Conservation (phyloP, 257 asterid species). For the Linaria vulgaris region DNA sequence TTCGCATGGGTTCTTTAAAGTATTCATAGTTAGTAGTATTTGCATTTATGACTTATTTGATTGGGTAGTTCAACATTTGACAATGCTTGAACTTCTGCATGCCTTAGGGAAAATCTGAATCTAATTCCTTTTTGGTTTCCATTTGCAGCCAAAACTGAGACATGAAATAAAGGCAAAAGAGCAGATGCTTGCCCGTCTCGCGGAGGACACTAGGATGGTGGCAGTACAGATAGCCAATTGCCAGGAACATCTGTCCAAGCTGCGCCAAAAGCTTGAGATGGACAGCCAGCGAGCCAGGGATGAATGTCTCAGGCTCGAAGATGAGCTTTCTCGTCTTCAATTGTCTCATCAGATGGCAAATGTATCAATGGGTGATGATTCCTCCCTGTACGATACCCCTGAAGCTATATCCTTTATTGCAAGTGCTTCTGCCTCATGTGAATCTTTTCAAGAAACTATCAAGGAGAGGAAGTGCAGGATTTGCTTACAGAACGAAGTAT, state of each 20-base stretch:
- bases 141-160: slow-evolving; percentile 27
- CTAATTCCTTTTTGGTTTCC: not conserved
- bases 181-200: slow-evolving; percentile 7
- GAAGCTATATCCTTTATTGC: too few species aligned
- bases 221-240: slow-evolving; percentile 19
- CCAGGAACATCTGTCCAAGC: slow-evolving; percentile 7
- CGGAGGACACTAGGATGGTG: slow-evolving; percentile 24
- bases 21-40: too few species aligned
- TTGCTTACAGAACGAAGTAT: slow-evolving; percentile 27
- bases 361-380: not conserved
- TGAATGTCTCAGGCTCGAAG: slow-evolving; percentile 27
- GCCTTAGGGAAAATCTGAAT: slow-evolving; percentile 15
- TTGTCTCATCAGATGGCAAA: not conserved
- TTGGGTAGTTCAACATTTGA: too few species aligned
- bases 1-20: too few species aligned
- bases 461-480: slow-evolving; percentile 28
- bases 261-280: slow-evolving; percentile 27
- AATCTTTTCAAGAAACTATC: too few species aligned
- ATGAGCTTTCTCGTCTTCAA: slow-evolving; percentile 26
- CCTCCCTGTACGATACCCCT: not conserved
- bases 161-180: slow-evolving; percentile 27
- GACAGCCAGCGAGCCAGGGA: slow-evolving; percentile 21
- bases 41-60: too few species aligned
- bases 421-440: too few species aligned
- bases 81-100: not conserved